Base-by-base conservation (phyloP, 768 basidiomycete genomes). In the Tubosaeta brunneosetosa region DNA sequence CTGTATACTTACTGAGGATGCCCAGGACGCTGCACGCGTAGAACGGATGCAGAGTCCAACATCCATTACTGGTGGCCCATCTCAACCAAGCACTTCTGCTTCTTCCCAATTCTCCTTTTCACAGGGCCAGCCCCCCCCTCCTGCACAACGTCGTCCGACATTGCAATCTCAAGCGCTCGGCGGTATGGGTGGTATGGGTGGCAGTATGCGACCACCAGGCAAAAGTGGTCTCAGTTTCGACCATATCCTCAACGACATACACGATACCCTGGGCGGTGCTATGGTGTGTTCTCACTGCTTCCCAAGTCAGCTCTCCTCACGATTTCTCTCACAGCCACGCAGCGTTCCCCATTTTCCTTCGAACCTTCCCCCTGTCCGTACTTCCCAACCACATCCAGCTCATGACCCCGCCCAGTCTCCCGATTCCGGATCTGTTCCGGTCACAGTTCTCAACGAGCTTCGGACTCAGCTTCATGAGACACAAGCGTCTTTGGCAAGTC, bases 181-280 rank as follows among this genome's bases (percentile, higher is more conserved):
- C 10, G 82, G 83, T 0, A 85, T 89, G 80, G 88, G 87, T 34
- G 85, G 86, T 2, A 86, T 86, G 82, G 86, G 84, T 32, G 85
- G 80, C 36, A 79, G 78, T 55, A 82, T 85, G 71, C 78, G 85
- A 13, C 77, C 77, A 1, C 86, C 88, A 1, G 86, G 89, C 14
- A 92, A 91, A 71, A 86, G 86, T 61, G 91, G 92, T 0, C 75
- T 97, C 25, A 89, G 85, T 7, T 95, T 98, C 65, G 94, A 98
- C 61, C 90, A 94, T 61, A 92, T 97, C 48, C 73, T 97, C 42
- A 88, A 75, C 38, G 93, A 97, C n/a, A 91, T 97, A 41, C 86
- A 91, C 54, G 92, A 97, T 60, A 93, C 90, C 0, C 74, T 99
- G 6, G 88, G 88, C 31, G 95, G 95, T 3, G 79, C 82, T 33